Evolutionary conservation across 1,284 basidiomycete species (phyloP).

Genomic region (Cutaneotrichosporon sp.): DNA sequence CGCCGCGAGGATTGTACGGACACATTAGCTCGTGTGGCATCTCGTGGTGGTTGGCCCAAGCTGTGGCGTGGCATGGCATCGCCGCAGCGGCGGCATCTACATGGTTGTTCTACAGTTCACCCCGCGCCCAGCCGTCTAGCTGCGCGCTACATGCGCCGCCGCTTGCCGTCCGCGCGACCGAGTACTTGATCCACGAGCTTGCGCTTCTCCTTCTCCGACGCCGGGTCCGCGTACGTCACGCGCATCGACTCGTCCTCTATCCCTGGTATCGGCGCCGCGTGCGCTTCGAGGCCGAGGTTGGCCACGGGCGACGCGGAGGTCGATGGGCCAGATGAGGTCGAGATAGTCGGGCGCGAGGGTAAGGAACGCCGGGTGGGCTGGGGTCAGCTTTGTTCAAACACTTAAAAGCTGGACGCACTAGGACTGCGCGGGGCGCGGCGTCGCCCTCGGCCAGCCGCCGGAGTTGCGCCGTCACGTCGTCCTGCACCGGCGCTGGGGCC

Average conservation of each 20-base stretch:
- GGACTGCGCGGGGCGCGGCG: neutral
- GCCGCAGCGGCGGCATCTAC: neutral
- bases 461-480: slow-evolving; percentile 22
- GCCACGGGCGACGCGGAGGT: neutral
- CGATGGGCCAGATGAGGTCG: neutral
- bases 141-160: slow-evolving; percentile 6
- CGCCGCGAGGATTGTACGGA: too few species aligned
- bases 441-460: slow-evolving; percentile 19
- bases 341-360: slow-evolving; percentile 6
- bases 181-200: slow-evolving; percentile 37
- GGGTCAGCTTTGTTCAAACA: too few species aligned
- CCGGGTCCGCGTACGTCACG: slow-evolving; percentile 40
- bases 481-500: neutral
- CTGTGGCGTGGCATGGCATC: too few species aligned
- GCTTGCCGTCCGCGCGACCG: slow-evolving; percentile 16
- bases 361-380: slow-evolving; percentile 14
- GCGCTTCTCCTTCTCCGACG: slow-evolving; percentile 36
- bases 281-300: neutral
- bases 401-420: too few species aligned
- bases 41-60: too few species aligned
- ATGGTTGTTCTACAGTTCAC: neutral
- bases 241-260: slow-evolving; percentile 39
- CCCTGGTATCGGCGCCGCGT: neutral
- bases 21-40: too few species aligned
- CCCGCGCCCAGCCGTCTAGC: too few species aligned